These are phyloP conservation scores for Boletus bicolor DNA, from an alignment of 768 basidiomycete species.

Conservation along the genomic window DNA sequence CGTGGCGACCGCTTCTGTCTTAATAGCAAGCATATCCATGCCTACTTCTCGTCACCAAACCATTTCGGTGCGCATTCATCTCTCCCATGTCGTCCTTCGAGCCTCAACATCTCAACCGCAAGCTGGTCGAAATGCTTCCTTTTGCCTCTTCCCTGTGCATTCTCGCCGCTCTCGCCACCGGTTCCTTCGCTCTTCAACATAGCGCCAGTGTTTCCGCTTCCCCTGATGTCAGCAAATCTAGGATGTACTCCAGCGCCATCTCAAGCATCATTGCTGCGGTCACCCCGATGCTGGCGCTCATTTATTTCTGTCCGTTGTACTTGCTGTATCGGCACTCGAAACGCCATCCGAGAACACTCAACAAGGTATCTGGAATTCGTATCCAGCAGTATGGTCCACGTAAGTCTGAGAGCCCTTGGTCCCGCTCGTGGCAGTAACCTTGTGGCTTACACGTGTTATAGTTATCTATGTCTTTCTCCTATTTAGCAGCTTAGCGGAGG, in stretches of 20 bases:
- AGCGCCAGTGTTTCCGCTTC: slow-evolving; percentile 6
- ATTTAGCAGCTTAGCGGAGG: slow-evolving; percentile 46
- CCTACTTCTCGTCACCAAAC: slow-evolving; percentile 25
- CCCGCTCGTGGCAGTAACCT: not conserved
- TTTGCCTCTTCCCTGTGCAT: slow-evolving; percentile 35
- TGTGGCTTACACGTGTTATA: slow-evolving; percentile 28
- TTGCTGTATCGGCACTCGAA: slow-evolving; percentile 47
- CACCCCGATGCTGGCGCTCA: slow-evolving; percentile 35
- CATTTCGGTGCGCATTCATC: slow-evolving; percentile 29
- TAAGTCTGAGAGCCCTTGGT: slow-evolving; percentile 26
- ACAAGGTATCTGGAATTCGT: slow-evolving; percentile 46
- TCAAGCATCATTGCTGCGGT: slow-evolving; percentile 36
- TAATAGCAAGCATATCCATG: slow-evolving; percentile 29
- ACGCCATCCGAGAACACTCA: slow-evolving; percentile 45
- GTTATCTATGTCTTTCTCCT: slow-evolving; percentile 53
- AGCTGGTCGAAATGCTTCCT: slow-evolving; percentile 38
- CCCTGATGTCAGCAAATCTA: slow-evolving; percentile 27
- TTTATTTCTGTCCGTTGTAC: slow-evolving; percentile 51
- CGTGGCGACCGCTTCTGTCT: slow-evolving; percentile 31
- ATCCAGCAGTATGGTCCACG: slow-evolving; percentile 53
- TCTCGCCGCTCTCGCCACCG: slow-evolving; percentile 33
- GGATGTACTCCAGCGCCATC: slow-evolving; percentile 35
- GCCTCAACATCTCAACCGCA: slow-evolving; percentile 15
- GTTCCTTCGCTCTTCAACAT: slow-evolving; percentile 31
- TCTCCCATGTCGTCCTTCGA: slow-evolving; percentile 13